phyloP scores from a whole-genome alignment of 345 rosid genomes.

The Eucalyptus microcorys region DNA sequence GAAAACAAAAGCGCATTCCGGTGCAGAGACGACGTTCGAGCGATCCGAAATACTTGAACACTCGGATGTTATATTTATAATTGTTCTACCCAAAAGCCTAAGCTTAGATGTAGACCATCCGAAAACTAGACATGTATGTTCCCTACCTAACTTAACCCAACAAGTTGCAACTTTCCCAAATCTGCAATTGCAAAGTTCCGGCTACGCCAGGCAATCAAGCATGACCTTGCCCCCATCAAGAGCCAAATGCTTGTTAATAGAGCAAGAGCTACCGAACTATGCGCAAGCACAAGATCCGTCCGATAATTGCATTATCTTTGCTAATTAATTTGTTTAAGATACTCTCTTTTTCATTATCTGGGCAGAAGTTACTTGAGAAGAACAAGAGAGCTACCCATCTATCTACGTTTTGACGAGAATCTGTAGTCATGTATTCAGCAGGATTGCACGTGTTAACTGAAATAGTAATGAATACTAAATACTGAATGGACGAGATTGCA shows the following conservation, averaged over 20 bases:
- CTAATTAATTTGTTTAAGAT: neutral
- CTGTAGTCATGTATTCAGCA: neutral
- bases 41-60: neutral
- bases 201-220: neutral
- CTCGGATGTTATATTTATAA: neutral
- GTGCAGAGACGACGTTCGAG: neutral
- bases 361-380: neutral
- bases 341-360: neutral
- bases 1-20: neutral
- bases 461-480: neutral
- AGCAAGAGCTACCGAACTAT: neutral
- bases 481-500: neutral
- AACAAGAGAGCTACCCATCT: neutral
- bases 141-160: neutral
- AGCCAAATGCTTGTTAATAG: neutral
- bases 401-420: neutral
- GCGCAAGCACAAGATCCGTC: neutral
- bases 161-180: neutral
- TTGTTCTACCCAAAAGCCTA: neutral
- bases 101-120: neutral
- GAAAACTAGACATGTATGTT: neutral
- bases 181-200: neutral
- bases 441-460: neutral
- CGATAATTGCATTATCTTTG: neutral
- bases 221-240: neutral